Conservation (phyloP, 768 basidiomycete genomes). For the Mycena albidolilacea region DNA sequence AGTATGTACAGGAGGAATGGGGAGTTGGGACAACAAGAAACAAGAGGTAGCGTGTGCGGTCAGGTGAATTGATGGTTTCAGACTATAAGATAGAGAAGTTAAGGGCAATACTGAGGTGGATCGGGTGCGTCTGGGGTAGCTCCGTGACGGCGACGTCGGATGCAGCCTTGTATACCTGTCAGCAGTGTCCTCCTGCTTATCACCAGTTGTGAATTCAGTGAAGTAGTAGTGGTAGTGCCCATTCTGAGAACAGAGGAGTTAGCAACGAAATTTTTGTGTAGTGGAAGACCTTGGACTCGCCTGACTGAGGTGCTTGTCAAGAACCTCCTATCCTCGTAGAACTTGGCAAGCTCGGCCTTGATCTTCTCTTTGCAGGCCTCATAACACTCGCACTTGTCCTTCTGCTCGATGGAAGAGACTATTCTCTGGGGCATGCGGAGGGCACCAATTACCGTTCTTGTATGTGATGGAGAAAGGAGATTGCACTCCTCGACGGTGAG, state of each 20-base stretch:
- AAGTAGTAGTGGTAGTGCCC: slow-evolving; percentile 99
- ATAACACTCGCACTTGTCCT: slow-evolving; percentile 99
- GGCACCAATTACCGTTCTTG: slow-evolving; percentile 99
- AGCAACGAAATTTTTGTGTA: slow-evolving; percentile 66
- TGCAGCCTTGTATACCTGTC: slow-evolving; percentile 99
- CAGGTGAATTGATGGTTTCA: slow-evolving; percentile 98
- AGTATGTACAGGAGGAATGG: too few species aligned
- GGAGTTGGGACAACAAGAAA: too few species aligned
- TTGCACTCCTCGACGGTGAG: slow-evolving; percentile 99
- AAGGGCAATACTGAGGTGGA: slow-evolving; percentile 97
- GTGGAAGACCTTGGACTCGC: slow-evolving; percentile 99
- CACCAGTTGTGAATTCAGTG: slow-evolving; percentile 98
- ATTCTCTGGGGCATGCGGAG: slow-evolving; percentile 98
- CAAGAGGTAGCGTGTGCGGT: slow-evolving; percentile 97
- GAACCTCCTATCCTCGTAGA: slow-evolving; percentile 99
- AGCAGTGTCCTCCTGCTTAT: slow-evolving; percentile 96
- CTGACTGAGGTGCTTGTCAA: slow-evolving; percentile 98
- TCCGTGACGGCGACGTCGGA: slow-evolving; percentile 97
- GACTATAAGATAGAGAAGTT: slow-evolving; percentile 99
- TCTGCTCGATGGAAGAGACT: slow-evolving; percentile 98
- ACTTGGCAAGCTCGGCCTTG: slow-evolving; percentile 95
- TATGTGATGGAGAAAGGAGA: slow-evolving; percentile 97
- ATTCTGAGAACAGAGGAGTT: slow-evolving; percentile 71
- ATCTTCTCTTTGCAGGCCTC: slow-evolving; percentile 98
- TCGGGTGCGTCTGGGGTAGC: slow-evolving; percentile 96